Base-by-base conservation (phyloP, 148 eudicot genomes). In the Camellia lanceoleosa region DNA sequence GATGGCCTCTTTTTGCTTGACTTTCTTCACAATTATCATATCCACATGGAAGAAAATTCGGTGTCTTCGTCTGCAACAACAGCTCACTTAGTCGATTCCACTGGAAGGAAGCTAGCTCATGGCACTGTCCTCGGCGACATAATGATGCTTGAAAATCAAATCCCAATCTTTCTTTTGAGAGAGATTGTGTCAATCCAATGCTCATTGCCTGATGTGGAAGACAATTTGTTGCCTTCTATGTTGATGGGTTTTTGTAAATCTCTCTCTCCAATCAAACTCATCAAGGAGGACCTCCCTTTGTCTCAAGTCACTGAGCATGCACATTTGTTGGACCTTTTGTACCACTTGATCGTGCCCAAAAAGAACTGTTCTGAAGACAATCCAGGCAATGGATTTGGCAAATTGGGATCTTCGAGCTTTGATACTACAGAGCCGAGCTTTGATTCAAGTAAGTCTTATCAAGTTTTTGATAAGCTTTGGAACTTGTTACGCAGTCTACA, bases 121-220 rank as follows among this genome's bases (percentile, higher is more conserved):
- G 58, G 51, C 7, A 59, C 38, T 2, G 41, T 82, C 18, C 64
- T 46, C 2, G 41, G 80, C 4, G 84, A 82, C n/a, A 19, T 82
- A 5, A 2, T 82, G 71, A 82, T 77, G 81, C 78, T 82, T 6
- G 84, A 82, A 58, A 82, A 82, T 52, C 84, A 78, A 77, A 60
- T 82, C n/a, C 84, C 84, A 0, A 20, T 63, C 14, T 30, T 77
- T 77, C 23, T 77, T 2, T 23, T 77, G 12, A 60, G 51, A 52
- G 30, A 71, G 43, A 72, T 82, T 19, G 10, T 46, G 70, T 51
- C 67, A 7, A 49, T 19, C 11, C 62, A 51, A 8, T 9, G 16
- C 63, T 20, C 42, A 9, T 7, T 19, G 5, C 43, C 41, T 0
- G 76, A 73, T 5, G 9, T 49, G 59, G 6, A 18, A 19, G 52